Evolutionary conservation across 495 filamentous ascomycete species (phyloP).

Genomic region (Aspergillus asperescens): DNA sequence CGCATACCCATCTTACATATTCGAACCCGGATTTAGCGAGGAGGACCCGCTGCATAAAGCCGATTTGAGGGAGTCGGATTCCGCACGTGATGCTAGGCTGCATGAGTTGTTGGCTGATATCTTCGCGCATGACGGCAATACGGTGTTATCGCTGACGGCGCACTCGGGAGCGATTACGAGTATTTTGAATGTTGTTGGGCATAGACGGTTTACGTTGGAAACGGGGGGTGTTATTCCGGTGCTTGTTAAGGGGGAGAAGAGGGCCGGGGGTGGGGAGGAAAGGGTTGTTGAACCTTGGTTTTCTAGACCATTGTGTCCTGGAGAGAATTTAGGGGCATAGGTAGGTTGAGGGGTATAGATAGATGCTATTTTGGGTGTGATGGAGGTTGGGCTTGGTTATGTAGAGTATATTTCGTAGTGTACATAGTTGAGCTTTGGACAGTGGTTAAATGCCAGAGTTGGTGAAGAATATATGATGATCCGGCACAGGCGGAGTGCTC

Average conservation of each 20-base stretch:
- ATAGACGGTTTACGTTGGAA: slow-evolving; percentile 57
- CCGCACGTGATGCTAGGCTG: slow-evolving; percentile 51
- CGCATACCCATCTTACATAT: slow-evolving; percentile 54
- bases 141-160: slow-evolving; percentile 63
- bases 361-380: too few species aligned
- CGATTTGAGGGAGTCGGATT: slow-evolving; percentile 49
- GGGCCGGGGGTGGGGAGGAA: slow-evolving; percentile 24
- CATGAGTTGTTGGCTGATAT: slow-evolving; percentile 57
- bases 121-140: slow-evolving; percentile 55
- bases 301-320: slow-evolving; percentile 15
- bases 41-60: slow-evolving; percentile 55
- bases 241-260: slow-evolving; percentile 52
- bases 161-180: slow-evolving; percentile 65
- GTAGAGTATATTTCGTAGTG: slow-evolving; percentile 18
- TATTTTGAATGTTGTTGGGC: slow-evolving; percentile 55
- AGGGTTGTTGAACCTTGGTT: slow-evolving; percentile 35
- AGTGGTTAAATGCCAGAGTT: not conserved
- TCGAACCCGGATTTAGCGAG: slow-evolving; percentile 62
- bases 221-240: slow-evolving; percentile 72
- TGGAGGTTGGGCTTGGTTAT: not conserved
- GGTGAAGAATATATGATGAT: slow-evolving; percentile 15
- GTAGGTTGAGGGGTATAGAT: not conserved
- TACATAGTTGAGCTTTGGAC: slow-evolving; percentile 13
- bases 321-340: not conserved
- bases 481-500: slow-evolving; percentile 15